Base-by-base conservation (phyloP, 129 eudicot genomes). In the Oenanthe sinensis region DNA sequence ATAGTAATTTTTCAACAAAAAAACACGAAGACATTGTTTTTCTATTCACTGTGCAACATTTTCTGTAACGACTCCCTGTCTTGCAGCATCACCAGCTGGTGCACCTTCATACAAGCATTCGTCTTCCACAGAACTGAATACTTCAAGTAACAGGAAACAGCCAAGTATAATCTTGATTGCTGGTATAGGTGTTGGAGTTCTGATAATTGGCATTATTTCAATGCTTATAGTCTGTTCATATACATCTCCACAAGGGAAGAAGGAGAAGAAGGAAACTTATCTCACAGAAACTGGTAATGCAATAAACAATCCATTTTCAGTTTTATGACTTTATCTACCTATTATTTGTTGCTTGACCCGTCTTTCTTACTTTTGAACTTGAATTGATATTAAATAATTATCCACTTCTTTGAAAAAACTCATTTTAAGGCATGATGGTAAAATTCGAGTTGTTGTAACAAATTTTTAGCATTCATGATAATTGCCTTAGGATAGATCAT, bases 171-270 rank as follows among this genome's bases (percentile, higher is more conserved):
- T 90, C 80, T 81, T 95, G 84, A 74, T 88, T 54, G 79, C 88
- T 73, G 91, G 92, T 69, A 85, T 91, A 85, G 91, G 88, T 75
- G 97, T 86, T 77, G 84, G 89, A 10, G 80, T 95, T 79, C 80
- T 95, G 78, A 75, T 86, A 15, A 78, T 90, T 82, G 91, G 86
- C 77, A 80, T 90, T 48, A 65, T 91, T 26, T 84, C 86, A 70
- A 79, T 89, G 70, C 86, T 87, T 71, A 69, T 88, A 60, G 78
- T 90, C 69, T 91, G 96, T 82, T 91, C 85, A 55, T 81, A 92
- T 49, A 85, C 87, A 73, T 87, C 91, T 74, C 92, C 72, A 74
- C 81, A 81, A 75, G 85, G 83, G 49, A 87, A 90, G 84, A 85
- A 83, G 71, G 86, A 81, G 48, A 87, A 91, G 82, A 85, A 83